Evolutionary conservation across 2,329 filamentous ascomycete genomes (phyloP).

Genomic region (Aspergillus japonicus): DNA sequence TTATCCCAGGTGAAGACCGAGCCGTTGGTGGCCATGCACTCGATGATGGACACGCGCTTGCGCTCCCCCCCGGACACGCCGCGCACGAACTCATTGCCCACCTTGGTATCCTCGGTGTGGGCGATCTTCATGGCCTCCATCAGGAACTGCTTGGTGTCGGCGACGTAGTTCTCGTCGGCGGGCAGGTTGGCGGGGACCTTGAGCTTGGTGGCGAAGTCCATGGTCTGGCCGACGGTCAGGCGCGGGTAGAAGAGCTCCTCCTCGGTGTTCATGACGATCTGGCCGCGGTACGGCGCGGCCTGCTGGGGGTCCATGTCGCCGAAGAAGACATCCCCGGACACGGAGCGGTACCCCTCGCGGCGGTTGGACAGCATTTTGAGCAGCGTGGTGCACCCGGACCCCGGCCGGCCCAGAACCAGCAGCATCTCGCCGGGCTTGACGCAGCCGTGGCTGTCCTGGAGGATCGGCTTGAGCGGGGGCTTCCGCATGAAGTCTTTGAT

Average conservation of each 20-base stretch:
- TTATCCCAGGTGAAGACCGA: constrained; percentile 65
- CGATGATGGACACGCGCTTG: constrained; percentile 66
- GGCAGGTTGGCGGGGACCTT: constrained; percentile 68
- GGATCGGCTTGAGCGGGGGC: constrained; percentile 60
- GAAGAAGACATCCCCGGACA: constrained; percentile 59
- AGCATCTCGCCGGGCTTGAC: constrained; percentile 73
- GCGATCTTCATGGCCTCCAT: constrained; percentile 55
- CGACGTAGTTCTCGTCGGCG: constrained; percentile 53
- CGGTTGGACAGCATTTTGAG: constrained; percentile 67
- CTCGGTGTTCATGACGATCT: constrained; percentile 58
- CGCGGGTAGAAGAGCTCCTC: constrained; percentile 53
- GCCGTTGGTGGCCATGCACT: constrained; percentile 56
- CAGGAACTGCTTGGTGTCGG: constrained; percentile 52
- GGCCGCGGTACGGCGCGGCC: constrained; percentile 51
- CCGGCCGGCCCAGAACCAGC: constrained; percentile 65
- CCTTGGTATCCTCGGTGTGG: constrained; percentile 62
- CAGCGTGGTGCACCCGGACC: constrained; percentile 67
- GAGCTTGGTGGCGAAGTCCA: constrained; percentile 62
- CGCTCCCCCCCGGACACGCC: constrained; percentile 66
- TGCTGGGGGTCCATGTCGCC: constrained; percentile 46
- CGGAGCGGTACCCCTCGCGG: constrained; percentile 56
- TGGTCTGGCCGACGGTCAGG: constrained; percentile 51
- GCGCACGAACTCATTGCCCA: constrained; percentile 62
- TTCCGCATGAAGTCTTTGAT: constrained; percentile 53
- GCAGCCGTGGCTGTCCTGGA: constrained; percentile 64